phyloP scores from a whole-genome alignment of 2,329 filamentous ascomycete genomes.

The Trichothecium roseum region DNA sequence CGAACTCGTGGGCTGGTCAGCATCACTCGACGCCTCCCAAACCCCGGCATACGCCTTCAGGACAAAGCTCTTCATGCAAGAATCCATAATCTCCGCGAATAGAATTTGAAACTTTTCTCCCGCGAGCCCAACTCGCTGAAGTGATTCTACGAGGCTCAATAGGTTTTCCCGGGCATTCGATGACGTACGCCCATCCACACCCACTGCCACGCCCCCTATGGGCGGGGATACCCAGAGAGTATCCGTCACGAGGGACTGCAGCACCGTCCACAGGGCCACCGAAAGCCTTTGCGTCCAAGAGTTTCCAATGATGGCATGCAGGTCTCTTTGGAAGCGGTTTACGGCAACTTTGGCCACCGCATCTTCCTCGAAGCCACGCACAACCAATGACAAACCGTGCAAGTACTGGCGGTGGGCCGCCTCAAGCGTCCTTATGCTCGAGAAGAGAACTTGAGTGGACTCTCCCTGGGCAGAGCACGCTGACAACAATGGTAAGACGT shows the following conservation, averaged over 20 bases:
- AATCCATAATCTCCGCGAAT: constrained; percentile 62
- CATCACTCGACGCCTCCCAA: constrained; percentile 32
- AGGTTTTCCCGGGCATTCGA: constrained; percentile 38
- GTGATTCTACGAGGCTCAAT: constrained; percentile 43
- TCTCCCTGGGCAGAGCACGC: constrained; percentile 32
- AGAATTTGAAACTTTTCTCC: constrained; percentile 60
- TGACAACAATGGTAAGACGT: constrained; percentile 45
- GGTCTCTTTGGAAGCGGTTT: constrained; percentile 46
- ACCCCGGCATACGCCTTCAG: constrained; percentile 50
- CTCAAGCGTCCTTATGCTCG: constrained; percentile 47
- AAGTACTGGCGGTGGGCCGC: constrained; percentile 48
- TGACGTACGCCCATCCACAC: constrained; percentile 14
- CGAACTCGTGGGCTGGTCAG: constrained; percentile 23
- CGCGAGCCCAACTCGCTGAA: constrained; percentile 56
- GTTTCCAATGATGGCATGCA: constrained; percentile 56
- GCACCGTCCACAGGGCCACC: constrained; percentile 41
- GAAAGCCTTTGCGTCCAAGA: constrained; percentile 45
- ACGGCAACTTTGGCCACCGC: constrained; percentile 25
- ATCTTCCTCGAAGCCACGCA: constrained; percentile 32
- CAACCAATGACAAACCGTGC: constrained; percentile 41
- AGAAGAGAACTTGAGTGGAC: constrained; percentile 35
- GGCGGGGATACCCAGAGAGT: constrained; percentile 25
- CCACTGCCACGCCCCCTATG: constrained; percentile 6
- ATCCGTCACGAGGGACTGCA: constrained; percentile 40
- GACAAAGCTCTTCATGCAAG: constrained; percentile 54